Base-by-base conservation (phyloP, 2,329 filamentous ascomycete genomes). In the Ophiostoma triangulosporum region DNA sequence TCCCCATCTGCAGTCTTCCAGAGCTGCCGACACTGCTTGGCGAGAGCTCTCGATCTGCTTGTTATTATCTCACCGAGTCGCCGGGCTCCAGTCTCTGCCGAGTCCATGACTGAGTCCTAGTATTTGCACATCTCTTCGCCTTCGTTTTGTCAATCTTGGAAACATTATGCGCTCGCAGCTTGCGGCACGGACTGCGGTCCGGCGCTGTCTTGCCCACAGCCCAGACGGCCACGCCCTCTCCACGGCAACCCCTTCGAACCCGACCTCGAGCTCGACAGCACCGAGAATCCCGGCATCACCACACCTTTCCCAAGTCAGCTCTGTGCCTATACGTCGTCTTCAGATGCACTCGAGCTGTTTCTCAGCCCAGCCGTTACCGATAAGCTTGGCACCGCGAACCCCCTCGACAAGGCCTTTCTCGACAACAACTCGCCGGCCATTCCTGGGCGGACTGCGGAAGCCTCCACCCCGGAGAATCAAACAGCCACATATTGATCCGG, bases 401-500 rank as follows among this genome's bases (percentile, higher is more conserved):
- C 29, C 12, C 26, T 29, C 6, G 31, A 22, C 50, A 12, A 24
- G 50, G n/a, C 11, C 50, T 8, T 55, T 57, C 27, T 50, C 52
- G 17, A 36, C 50, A 14, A 43, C 53, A 1, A 40, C 54, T 12
- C 68, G 71, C 49, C 71, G 82, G 57, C 75, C 75, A 3, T 80
- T 90, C 55, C 74, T 89, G 61, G 74, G 75, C 26, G 17, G 53
- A 4, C 69, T 88, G 48, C 77, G 86, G 60, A 64, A 73, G 57
- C 80, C 81, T 60, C 69, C 78, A 3, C 75, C 80, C 17, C 73
- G 78, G 55, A 70, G 76, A 54, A 67, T 81, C 43, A 83, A 80
- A 64, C 73, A 79, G 22, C 73, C 81, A 50, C 75, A 81, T 60
- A 70, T 82, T 56, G 85, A 81, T 62, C 84, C 80, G 0, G 89